phyloP scores from a whole-genome alignment of 2,329 filamentous ascomycete genomes.

The Trichoderma arundinaceum region DNA sequence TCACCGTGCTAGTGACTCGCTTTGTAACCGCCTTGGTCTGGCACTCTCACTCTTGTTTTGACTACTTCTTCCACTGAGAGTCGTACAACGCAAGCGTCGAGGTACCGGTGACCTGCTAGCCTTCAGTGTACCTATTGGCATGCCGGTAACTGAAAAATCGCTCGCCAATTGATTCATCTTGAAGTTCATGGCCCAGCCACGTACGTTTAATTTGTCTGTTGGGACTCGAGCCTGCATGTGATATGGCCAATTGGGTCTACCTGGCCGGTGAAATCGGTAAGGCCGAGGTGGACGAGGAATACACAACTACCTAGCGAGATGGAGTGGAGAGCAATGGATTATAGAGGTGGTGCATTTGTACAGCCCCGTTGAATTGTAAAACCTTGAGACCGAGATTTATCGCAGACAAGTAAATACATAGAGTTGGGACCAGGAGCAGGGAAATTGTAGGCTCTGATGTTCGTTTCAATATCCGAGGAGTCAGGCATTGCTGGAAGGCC shows the following conservation, averaged over 20 bases:
- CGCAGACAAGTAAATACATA: background rate
- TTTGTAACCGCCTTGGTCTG: background rate
- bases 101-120: background rate
- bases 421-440: background rate
- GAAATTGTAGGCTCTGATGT: too few species aligned
- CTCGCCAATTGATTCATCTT: conserved; percentile 11
- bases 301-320: background rate
- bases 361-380: conserved; percentile 6
- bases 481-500: background rate
- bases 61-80: conserved; percentile 3
- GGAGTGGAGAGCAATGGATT: conserved; percentile 14
- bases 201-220: conserved; percentile 1
- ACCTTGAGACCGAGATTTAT: background rate
- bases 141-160: conserved; percentile 8
- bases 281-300: conserved; percentile 9
- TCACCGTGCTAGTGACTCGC: background rate
- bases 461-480: background rate
- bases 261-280: background rate
- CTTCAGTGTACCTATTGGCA: conserved; percentile 14
- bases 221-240: background rate
- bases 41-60: conserved; percentile 2
- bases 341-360: background rate
- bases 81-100: conserved; percentile 8
- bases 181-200: background rate
- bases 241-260: conserved; percentile 6